These are phyloP conservation scores for Periconia sp. DNA, from an alignment of 2,329 filamentous ascomycete species.

Conservation along the genomic window DNA sequence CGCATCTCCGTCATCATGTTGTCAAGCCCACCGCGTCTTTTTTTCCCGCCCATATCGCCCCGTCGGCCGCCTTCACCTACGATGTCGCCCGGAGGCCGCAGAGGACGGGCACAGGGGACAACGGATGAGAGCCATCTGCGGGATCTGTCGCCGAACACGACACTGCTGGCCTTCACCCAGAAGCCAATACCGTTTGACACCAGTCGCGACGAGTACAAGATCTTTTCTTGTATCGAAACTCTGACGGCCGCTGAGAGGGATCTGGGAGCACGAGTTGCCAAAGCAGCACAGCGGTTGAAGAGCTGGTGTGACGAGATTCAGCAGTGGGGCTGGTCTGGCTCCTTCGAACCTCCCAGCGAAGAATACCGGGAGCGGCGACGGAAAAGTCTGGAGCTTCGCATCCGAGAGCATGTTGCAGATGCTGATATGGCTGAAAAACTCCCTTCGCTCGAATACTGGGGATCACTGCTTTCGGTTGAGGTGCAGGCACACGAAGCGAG, in stretches of 20 bases:
- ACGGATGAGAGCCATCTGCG: constrained; percentile 42
- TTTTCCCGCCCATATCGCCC: constrained; percentile 40
- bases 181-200: constrained; percentile 52
- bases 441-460: constrained; percentile 62
- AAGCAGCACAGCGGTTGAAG: constrained; percentile 73
- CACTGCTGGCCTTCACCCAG: constrained; percentile 51
- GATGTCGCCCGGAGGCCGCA: constrained; percentile 40
- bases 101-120: constrained; percentile 28
- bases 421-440: constrained; percentile 27
- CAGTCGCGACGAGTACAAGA: constrained; percentile 47
- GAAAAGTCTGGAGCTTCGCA: constrained; percentile 38
- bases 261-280: constrained; percentile 72
- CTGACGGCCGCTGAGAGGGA: constrained; percentile 71
- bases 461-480: constrained; percentile 70
- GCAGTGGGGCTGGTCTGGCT: constrained; percentile 64
- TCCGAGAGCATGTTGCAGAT: constrained; percentile 35
- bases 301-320: constrained; percentile 77
- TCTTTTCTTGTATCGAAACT: constrained; percentile 63
- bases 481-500: constrained; percentile 74
- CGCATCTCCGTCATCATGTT: constrained; percentile 27
- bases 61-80: constrained; percentile 38
- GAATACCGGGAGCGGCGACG: constrained; percentile 32
- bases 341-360: constrained; percentile 50
- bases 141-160: constrained; percentile 48
- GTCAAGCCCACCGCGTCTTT: constrained; percentile 37